phyloP scores from a whole-genome alignment of 2,329 filamentous ascomycete species.

The Trichoderma koningii region DNA sequence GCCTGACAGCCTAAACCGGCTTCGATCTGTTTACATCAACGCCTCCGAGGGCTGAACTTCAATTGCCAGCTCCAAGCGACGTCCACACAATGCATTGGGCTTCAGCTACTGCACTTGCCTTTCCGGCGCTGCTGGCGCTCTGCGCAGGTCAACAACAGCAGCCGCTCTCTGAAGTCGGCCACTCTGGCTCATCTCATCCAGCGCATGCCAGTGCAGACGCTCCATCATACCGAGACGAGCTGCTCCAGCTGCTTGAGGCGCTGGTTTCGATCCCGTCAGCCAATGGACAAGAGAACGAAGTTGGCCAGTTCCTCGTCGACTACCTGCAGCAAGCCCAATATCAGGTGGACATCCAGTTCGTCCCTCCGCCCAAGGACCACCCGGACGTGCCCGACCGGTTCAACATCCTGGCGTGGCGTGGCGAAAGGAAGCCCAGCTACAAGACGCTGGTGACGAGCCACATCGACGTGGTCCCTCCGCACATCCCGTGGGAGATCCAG shows the following conservation, averaged over 20 bases:
- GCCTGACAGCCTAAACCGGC: background rate
- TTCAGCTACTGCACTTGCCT: constrained; percentile 16
- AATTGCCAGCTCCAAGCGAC: background rate
- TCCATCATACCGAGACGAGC: constrained; percentile 47
- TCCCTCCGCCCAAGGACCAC: constrained; percentile 41
- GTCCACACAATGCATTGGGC: constrained; percentile 24
- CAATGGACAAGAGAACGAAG: constrained; percentile 65
- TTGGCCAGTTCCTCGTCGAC: constrained; percentile 67
- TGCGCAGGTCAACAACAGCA: constrained; percentile 26
- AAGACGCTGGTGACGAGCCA: constrained; percentile 73
- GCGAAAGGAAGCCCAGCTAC: constrained; percentile 51
- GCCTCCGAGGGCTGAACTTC: background rate
- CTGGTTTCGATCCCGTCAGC: constrained; percentile 76
- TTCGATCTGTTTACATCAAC: constrained; percentile 8
- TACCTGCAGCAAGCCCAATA: constrained; percentile 60
- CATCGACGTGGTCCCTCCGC: constrained; percentile 77
- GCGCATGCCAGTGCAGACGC: constrained; percentile 25
- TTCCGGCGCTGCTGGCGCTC: constrained; percentile 25
- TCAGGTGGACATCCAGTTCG: constrained; percentile 45
- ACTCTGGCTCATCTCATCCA: constrained; percentile 2
- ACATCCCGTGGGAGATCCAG: constrained; percentile 66
- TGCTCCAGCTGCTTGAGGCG: constrained; percentile 73
- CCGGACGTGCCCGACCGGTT: constrained; percentile 47
- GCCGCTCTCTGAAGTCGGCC: constrained; percentile 6
- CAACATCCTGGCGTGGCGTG: constrained; percentile 74